Evolutionary conservation across 768 basidiomycete genomes (phyloP).

Genomic region (Lactarius psammicola): DNA sequence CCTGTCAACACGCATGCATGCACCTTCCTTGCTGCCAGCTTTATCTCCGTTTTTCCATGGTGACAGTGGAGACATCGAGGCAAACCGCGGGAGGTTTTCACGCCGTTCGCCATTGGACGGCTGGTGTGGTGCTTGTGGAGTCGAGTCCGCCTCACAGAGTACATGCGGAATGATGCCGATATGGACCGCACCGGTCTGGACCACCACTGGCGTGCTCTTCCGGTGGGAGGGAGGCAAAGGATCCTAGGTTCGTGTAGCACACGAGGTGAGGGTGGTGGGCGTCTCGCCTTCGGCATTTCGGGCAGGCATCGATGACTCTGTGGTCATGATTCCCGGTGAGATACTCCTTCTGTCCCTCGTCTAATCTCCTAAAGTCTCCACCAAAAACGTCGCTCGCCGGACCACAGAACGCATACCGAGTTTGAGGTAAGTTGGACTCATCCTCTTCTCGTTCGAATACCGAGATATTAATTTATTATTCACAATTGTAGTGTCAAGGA

Average conservation of each 20-base stretch:
- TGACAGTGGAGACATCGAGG: background rate
- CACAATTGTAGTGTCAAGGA: background rate
- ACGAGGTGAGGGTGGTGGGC: background rate
- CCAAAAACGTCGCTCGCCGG: background rate
- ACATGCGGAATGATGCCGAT: background rate
- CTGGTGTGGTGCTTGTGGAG: no score
- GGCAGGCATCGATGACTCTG: background rate
- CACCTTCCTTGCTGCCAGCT: background rate
- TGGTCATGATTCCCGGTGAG: background rate
- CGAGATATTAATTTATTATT: background rate
- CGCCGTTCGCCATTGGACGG: no score
- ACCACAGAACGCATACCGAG: background rate
- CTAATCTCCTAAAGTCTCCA: background rate
- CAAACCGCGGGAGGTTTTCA: background rate
- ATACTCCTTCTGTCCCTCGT: background rate
- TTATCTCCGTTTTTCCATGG: background rate
- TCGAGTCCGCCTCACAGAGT: no score
- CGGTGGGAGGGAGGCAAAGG: background rate
- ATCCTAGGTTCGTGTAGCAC: background rate
- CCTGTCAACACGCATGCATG: background rate
- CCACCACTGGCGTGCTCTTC: background rate
- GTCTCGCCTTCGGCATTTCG: background rate
- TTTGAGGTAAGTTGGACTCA: background rate
- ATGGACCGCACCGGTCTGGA: background rate
- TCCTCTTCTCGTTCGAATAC: background rate